These are phyloP conservation scores for Phytophthora nicotianae DNA, from an alignment of 352 stramenopile species.

Conservation along the genomic window DNA sequence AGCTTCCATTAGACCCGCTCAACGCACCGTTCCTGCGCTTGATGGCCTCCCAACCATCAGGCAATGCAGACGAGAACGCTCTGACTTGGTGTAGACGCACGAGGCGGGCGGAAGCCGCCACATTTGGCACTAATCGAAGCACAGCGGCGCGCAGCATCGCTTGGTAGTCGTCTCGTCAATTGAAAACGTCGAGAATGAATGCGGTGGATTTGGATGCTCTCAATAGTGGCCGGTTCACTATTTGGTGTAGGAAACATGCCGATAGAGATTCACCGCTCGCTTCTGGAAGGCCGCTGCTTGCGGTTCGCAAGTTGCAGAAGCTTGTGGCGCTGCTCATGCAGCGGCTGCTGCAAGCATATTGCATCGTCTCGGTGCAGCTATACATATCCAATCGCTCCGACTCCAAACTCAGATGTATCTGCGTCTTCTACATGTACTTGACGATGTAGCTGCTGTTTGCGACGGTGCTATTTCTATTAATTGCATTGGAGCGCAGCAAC, in stretches of 20 bases:
- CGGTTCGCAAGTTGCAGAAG: too few relatives aligned
- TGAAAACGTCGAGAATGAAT: constrained; percentile 17
- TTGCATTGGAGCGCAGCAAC: constrained; percentile 3
- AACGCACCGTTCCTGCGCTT: constrained; percentile 60
- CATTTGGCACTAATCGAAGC: constrained; percentile 15
- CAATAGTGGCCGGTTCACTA: constrained; percentile 17
- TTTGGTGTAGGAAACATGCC: constrained; percentile 3
- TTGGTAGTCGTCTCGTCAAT: constrained; percentile 21
- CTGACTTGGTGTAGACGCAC: constrained; percentile 6
- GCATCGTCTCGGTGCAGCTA: not conserved
- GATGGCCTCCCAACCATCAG: constrained; percentile 66
- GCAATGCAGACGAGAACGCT: constrained; percentile 41
- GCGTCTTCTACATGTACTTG: not conserved
- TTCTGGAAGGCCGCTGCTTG: too few relatives aligned
- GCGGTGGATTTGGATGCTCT: constrained; percentile 18
- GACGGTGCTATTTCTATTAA: constrained; percentile 2
- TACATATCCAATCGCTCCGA: not conserved
- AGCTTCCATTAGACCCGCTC: not conserved
- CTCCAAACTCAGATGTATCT: not conserved
- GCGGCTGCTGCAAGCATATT: not conserved
- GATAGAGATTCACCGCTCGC: too few relatives aligned
- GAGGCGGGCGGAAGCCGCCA: not conserved
- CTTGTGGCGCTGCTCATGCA: too few relatives aligned
- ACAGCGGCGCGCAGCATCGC: constrained; percentile 23
- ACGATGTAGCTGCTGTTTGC: not conserved